A percentile compares a stretch with the other conserved stretches of the same genome.
phyloP scores from a whole-genome alignment of 306 rosid genomes.

The Quercus gilva region DNA sequence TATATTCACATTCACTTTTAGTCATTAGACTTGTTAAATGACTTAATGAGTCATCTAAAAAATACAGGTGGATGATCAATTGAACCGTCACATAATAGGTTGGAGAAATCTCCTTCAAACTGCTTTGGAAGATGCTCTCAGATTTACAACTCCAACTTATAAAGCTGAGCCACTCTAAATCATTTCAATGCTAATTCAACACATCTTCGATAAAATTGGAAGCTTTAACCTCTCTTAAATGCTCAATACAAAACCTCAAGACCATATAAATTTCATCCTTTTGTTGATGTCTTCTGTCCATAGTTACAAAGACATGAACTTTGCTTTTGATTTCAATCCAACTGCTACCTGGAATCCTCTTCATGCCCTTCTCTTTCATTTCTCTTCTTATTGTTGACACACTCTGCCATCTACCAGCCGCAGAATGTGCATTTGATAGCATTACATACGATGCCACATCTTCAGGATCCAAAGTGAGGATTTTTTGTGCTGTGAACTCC shows the following conservation, averaged over 20 bases:
- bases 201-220: slow-evolving; percentile 25
- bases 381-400: slow-evolving; percentile 59
- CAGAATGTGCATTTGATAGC: slow-evolving; percentile 88
- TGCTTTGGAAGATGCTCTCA: neutral
- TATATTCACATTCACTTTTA: too few relatives aligned
- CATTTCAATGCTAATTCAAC: slow-evolving; percentile 21
- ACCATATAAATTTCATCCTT: slow-evolving; percentile 45
- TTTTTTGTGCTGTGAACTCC: slow-evolving; percentile 65
- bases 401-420: slow-evolving; percentile 74
- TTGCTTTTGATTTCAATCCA: slow-evolving; percentile 77
- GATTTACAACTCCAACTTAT: neutral
- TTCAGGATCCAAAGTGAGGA: slow-evolving; percentile 68
- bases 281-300: slow-evolving; percentile 53
- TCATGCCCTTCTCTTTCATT: slow-evolving; percentile 82
- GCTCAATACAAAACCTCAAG: slow-evolving; percentile 38
- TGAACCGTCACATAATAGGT: too few relatives aligned
- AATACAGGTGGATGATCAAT: too few relatives aligned
- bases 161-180: neutral
- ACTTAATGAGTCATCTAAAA: too few relatives aligned
- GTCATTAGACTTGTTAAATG: too few relatives aligned
- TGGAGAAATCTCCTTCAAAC: too few relatives aligned
- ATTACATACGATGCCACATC: slow-evolving; percentile 84
- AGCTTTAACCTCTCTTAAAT: slow-evolving; percentile 41
- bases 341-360: slow-evolving; percentile 86
- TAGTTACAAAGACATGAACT: slow-evolving; percentile 58